Percentiles rank a stretch among this genome's conserved stretches.
phyloP scores from a whole-genome alignment of 73 alveolate genomes.

The Breviolum minutum region DNA sequence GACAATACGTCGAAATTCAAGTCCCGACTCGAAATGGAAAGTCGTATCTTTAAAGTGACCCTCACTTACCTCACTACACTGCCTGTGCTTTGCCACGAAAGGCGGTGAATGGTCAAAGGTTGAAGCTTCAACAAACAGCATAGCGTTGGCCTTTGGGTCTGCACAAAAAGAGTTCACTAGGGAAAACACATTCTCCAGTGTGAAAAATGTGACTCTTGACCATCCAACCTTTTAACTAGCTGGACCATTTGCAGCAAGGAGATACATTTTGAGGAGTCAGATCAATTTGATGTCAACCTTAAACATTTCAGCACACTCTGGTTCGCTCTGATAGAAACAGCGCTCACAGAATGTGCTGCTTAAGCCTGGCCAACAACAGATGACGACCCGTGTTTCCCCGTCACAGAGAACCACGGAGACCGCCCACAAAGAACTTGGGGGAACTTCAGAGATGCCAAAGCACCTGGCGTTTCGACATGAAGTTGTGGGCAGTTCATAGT shows the following conservation, averaged over 20 bases:
- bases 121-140: too few species aligned
- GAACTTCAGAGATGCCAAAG: conserved; percentile 24
- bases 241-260: not conserved
- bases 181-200: too few species aligned
- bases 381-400: not conserved
- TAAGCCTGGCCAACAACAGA: not conserved
- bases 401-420: not conserved
- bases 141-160: too few species aligned
- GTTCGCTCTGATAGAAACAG: not conserved
- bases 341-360: conserved; percentile 11
- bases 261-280: not conserved
- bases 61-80: not conserved
- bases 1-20: not conserved
- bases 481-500: not conserved
- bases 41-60: not conserved
- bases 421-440: not conserved
- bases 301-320: not conserved
- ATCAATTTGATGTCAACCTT: not conserved
- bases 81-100: conserved; percentile 5
- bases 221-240: not conserved
- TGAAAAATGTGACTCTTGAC: too few species aligned
- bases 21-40: not conserved
- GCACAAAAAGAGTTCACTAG: too few species aligned
- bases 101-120: too few species aligned
- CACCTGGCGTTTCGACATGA: not conserved